Evolutionary conservation across 129 eudicot genomes (phyloP), one percentile per base, ranked within the genome.

Genomic region (Erigeron canadensis): DNA sequence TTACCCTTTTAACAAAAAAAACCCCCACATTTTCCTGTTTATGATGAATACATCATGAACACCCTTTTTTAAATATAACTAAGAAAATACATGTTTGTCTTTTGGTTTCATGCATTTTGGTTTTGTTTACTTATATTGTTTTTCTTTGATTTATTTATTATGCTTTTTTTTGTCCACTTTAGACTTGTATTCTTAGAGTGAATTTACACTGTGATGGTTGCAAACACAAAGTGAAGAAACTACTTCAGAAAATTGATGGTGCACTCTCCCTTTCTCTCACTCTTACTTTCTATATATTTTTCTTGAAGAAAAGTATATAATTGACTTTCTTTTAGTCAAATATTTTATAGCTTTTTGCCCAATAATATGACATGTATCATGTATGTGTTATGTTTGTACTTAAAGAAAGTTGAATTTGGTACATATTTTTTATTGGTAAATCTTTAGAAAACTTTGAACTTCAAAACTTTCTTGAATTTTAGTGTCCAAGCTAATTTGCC

Each of bases 201-300:
- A 78, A 88, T 58, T 77, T 91, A 21, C 83, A 91, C 67, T 91
- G 97, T 75, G 84, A 81, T 68, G 97, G 97, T 48, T 91, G 97
- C 84, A 81, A 68, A 77, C 79, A 68, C 64, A 91, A 86, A 60
- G 97, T 91, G 76, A 88, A 86, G 88, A 91, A 91, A 74, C 79
- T 86, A 34, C 92, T 91, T 47, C 81, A 74, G 47, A 91, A 78
- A 77, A 82, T 91, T 74, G 95, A 86, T 77, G 97, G 97, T 88
- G 7, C 55, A n/a, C 70, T 59, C 71, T 47, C 75, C 46, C 54
- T 58, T 71, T 67, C 69, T 69, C 65, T 77, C 76, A 71, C 82
- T 75, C 66, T 66, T 56, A 65, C 38, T 60, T 18, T 60, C 47
- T 57, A 17, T 40, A 19, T 42, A 18, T 59, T 50, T 43, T 75